Evolutionary conservation across 148 eudicot genomes (phyloP), one percentile per base, ranked within the genome.

Genomic region (Diospyros lotus): DNA sequence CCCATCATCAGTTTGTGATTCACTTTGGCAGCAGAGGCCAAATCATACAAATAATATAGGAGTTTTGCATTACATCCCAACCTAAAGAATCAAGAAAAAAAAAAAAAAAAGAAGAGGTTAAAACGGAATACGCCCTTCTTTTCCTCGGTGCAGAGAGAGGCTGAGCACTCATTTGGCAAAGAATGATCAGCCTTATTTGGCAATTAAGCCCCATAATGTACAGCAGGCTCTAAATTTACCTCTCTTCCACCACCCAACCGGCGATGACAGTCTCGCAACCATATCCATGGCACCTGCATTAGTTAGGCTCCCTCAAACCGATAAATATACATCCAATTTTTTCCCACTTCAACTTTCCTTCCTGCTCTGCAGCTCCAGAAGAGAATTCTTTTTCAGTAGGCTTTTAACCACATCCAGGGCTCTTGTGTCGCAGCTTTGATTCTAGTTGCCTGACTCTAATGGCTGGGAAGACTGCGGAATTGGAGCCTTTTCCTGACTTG

Each of bases 171-270:
- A 54, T 71, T 55, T 51, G 55, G 80, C 44, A 77, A 88, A 88
- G 84, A 88, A 83, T 85, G 81, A 78, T 65, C 78, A 80, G 77
- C 75, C 76, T 85, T 85, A 79, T 66, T 73, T 3, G 69, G 72
- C 72, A 75, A 63, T 71, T 44, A 41, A 69, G 76, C 78, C 42
- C 77, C 50, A 55, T 68, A 81, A 79, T 69, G 76, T 81, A 86
- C 76, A 83, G 14, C 64, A 56, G 69, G 72, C 70, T 65, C 80
- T 46, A 51, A 72, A 50, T 70, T 15, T 55, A 78, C 70, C 42
- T 1, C 3, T 50, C 17, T 58, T 51, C 58, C 48, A 42, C 11
- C 42, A 41, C 60, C 75, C 80, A 77, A 51, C 48, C 6, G 28
- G 44, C 71, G 51, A 53, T 68, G 48, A 13, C 38, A 68, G 58